A percentile compares a stretch with the other conserved stretches of the same genome.
phyloP scores from a whole-genome alignment of 345 rosid genomes.

The Atalantia buxifolia region DNA sequence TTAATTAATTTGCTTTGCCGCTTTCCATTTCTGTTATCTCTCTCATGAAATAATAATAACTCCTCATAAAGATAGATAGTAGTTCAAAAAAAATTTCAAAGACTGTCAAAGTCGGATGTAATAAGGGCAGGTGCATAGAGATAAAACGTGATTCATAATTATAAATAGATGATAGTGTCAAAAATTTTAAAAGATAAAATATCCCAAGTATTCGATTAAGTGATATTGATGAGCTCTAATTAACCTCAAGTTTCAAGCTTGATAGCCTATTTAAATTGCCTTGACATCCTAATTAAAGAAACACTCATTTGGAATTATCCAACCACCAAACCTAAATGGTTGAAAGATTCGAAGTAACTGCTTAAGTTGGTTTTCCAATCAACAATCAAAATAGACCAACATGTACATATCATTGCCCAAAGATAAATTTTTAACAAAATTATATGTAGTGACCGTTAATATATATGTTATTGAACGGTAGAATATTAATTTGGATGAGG shows the following conservation, averaged over 20 bases:
- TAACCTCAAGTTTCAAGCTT: background rate
- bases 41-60: background rate
- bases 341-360: background rate
- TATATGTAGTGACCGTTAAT: background rate
- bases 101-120: background rate
- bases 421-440: background rate
- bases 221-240: too few species aligned
- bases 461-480: background rate
- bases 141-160: background rate
- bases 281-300: too few species aligned
- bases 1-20: background rate
- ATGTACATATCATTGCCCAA: background rate
- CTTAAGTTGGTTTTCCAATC: background rate
- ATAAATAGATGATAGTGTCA: background rate
- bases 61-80: background rate
- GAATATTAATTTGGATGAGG: constrained; percentile 14
- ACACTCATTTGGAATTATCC: background rate
- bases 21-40: background rate
- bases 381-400: background rate
- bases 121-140: background rate
- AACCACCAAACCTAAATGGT: background rate
- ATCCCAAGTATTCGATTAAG: too few species aligned
- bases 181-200: background rate
- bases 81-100: background rate
- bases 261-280: background rate